Conservation (phyloP, 2,329 filamentous ascomycete species). For the Scedosporium minutisporum region DNA sequence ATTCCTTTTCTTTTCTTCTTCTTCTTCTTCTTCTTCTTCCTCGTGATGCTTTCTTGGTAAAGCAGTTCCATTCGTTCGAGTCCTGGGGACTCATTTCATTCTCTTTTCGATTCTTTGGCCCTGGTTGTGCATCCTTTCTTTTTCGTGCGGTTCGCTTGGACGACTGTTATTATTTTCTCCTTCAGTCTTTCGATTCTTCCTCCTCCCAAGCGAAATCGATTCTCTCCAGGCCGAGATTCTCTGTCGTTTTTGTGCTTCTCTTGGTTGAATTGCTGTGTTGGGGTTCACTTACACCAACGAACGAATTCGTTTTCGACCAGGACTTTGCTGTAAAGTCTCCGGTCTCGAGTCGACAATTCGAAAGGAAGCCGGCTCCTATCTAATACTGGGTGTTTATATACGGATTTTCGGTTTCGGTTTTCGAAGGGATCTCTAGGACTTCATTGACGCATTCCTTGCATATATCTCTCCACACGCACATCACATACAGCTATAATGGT, state of each 20-base stretch:
- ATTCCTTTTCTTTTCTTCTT: neutral
- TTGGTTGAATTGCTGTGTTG: neutral
- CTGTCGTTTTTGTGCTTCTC: neutral
- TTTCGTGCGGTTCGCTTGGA: neutral
- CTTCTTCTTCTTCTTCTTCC: neutral
- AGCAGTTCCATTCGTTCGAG: constrained; percentile 2
- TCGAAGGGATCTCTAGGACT: neutral
- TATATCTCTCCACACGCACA: neutral
- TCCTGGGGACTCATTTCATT: neutral
- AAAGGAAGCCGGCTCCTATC: neutral
- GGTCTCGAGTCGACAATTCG: neutral
- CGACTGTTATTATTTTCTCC: neutral
- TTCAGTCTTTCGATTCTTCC: neutral
- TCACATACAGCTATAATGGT: constrained; percentile 5
- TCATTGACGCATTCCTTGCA: neutral
- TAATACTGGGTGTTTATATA: neutral
- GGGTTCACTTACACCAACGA: neutral
- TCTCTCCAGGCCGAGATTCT: neutral
- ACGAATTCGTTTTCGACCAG: neutral
- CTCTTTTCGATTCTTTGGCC: neutral
- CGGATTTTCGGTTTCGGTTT: neutral
- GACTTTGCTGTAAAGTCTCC: neutral
- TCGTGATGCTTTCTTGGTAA: neutral
- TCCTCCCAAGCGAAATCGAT: neutral
- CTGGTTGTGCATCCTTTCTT: neutral